Evolutionary conservation across 345 rosid species (phyloP), one percentile per base, ranked within the genome.

Genomic region (Brassica cretica): DNA sequence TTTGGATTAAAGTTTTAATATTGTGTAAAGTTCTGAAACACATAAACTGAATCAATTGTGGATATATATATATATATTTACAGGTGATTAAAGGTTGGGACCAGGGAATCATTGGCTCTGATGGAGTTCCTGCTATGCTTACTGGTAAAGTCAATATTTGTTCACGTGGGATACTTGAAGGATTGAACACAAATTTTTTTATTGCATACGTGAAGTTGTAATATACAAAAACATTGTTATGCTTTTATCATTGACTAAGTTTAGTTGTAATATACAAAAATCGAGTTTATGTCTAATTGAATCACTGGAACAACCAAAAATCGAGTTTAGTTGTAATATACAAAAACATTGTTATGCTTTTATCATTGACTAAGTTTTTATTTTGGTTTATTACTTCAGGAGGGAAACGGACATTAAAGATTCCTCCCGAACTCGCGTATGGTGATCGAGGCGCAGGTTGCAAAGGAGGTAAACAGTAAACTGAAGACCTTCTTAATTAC

Each of bases 71-170:
- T 6, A 21, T 21, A 21, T 21, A 21, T 21, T 8, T 25, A 73
- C 46, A 94, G 98, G 96, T 92, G 41, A 94, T 94, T 19, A 89
- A 81, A 84, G 97, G 97, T 25, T 94, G 98, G 98, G 97, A 94
- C 59, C 85, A 85, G 74, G 98, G 98, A 8, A 92, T 94, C 60
- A 29, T 90, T 46, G 97, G 97, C 46, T 88, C 93, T 71, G 93
- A 92, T 53, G 96, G 95, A 66, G 68, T 94, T 80, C 93, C 97
- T 82, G 90, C 97, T 0, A 90, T 94, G 98, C 93, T 88, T 76
- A 87, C 93, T 0, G 97, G 97, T 94, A 88, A 29, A 70, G 53
- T 39, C 15, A 71, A 64, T 32, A 64, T 11, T 25, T 25, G 6
- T 60, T 60, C 7, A 11, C 15, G 11, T 11, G 63, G 30, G 63